Evolutionary conservation across 2,329 filamentous ascomycete genomes (phyloP).

Genomic region (Exophiala sp.): DNA sequence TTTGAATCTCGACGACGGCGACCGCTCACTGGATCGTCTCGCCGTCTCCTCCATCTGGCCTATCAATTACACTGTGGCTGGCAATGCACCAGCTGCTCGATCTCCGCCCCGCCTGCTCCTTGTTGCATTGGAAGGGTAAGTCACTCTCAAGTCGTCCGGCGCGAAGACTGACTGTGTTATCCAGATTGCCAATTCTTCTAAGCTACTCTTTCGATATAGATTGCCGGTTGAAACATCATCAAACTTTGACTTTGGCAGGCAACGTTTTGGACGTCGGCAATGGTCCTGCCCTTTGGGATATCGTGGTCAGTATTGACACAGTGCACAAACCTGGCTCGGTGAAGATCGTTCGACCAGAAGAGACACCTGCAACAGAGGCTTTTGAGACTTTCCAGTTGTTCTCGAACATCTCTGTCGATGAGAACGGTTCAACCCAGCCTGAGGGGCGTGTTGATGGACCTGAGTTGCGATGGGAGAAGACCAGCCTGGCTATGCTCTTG

Average conservation of each 20-base stretch:
- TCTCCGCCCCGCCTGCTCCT: conserved; percentile 31
- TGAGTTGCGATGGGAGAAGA: conserved; percentile 19
- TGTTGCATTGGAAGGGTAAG: conserved; percentile 56
- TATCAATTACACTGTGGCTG: conserved; percentile 15
- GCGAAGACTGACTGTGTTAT: conserved; percentile 33
- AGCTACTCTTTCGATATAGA: conserved; percentile 52
- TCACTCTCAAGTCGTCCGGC: conserved; percentile 7
- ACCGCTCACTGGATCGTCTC: conserved; percentile 30
- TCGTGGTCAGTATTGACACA: conserved; percentile 49
- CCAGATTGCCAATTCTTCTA: conserved; percentile 62
- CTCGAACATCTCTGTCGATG: conserved; percentile 5
- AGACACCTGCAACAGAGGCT: conserved; percentile 3
- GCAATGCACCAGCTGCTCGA: conserved; percentile 13
- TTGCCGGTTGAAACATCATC: conserved; percentile 46
- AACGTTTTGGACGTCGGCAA: conserved; percentile 57
- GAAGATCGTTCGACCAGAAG: conserved; percentile 9
- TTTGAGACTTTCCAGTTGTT: conserved; percentile 23
- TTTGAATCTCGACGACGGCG: conserved; percentile 12
- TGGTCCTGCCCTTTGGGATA: conserved; percentile 30
- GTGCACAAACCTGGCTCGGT: conserved; percentile 46
- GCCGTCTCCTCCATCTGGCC: conserved; percentile 35
- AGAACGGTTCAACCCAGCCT: not conserved
- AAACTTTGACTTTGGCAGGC: conserved; percentile 53
- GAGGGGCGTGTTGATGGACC: not conserved
- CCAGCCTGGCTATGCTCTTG: conserved; percentile 20